Evolutionary conservation across 1,284 basidiomycete species (phyloP).

Genomic region (Meripilus lineatus): DNA sequence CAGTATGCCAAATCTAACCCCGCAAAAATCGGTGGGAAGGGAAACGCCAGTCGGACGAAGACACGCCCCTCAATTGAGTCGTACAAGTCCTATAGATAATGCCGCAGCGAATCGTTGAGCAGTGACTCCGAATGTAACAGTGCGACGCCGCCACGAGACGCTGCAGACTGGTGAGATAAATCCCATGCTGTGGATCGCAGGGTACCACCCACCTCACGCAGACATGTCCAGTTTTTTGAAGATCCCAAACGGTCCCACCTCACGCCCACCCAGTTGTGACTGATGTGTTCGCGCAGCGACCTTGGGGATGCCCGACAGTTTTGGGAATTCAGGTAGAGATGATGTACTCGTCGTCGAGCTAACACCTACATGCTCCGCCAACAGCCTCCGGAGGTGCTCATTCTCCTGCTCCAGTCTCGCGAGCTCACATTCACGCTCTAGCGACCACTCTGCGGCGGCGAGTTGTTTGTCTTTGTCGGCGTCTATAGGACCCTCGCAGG

Average conservation of each 20-base stretch:
- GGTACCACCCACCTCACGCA: too few relatives aligned
- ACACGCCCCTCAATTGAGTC: too few relatives aligned
- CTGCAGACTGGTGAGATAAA: too few relatives aligned
- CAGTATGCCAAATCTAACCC: too few relatives aligned
- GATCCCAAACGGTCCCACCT: conserved; percentile 3
- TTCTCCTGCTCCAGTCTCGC: conserved; percentile 84
- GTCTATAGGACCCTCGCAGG: conserved; percentile 17
- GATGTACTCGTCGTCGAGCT: not conserved
- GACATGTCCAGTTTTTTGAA: conserved; percentile 1
- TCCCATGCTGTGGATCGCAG: too few relatives aligned
- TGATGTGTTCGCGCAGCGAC: conserved; percentile 1
- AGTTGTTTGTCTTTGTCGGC: conserved; percentile 17
- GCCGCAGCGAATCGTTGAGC: too few relatives aligned
- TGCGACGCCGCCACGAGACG: too few relatives aligned
- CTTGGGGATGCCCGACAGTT: conserved; percentile 1
- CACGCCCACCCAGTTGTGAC: not conserved
- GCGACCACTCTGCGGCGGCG: conserved; percentile 58
- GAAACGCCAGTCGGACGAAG: too few relatives aligned
- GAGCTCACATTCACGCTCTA: conserved; percentile 86
- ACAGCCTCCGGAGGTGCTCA: conserved; percentile 66
- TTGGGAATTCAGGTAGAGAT: not conserved
- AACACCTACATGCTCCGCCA: conserved; percentile 24
- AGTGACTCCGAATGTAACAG: too few relatives aligned
- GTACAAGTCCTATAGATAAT: too few relatives aligned
- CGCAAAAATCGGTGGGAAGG: too few relatives aligned